A percentile compares a stretch with the other conserved stretches of the same genome.
Conservation (phyloP, 2,329 filamentous ascomycete genomes). For the Dothideomycetes sp. region DNA sequence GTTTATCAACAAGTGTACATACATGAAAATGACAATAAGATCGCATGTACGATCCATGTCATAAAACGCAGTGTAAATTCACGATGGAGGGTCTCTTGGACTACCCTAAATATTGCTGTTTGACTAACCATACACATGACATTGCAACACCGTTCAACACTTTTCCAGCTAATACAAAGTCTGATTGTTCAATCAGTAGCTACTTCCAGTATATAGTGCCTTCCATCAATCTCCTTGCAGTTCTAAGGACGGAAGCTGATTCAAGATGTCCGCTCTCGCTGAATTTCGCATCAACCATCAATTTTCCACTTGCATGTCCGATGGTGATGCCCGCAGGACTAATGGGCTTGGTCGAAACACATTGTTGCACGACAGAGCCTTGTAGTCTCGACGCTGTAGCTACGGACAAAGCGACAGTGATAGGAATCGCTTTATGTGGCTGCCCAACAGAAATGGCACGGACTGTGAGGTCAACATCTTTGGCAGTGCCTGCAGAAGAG, state of each 20-base stretch:
- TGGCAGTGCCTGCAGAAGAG: slow-evolving; percentile 32
- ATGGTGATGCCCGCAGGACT: slow-evolving; percentile 24
- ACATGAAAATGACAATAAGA: too few species aligned
- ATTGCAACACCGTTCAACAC: too few species aligned
- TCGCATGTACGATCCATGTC: too few species aligned
- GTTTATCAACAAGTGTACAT: too few species aligned
- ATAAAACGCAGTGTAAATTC: too few species aligned
- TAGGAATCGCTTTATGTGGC: slow-evolving; percentile 26
- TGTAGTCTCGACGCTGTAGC: slow-evolving; percentile 26
- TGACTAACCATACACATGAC: too few species aligned
- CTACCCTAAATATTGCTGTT: too few species aligned
- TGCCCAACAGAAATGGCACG: slow-evolving; percentile 28
- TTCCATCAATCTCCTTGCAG: slow-evolving; percentile 26
- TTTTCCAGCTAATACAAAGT: too few species aligned
- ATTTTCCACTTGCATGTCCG: slow-evolving; percentile 26
- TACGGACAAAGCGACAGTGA: slow-evolving; percentile 27
- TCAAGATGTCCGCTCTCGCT: slow-evolving; percentile 14
- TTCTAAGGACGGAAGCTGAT: slow-evolving; percentile 23
- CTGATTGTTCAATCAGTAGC: too few species aligned
- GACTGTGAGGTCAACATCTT: slow-evolving; percentile 21
- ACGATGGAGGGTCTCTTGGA: too few species aligned
- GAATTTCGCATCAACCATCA: slow-evolving; percentile 26
- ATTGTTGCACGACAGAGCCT: slow-evolving; percentile 24
- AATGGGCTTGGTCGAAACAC: slow-evolving; percentile 17
- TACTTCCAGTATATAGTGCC: slow-evolving; percentile 21